Conservation (phyloP, 768 basidiomycete species). For the Leucocoprinus leucothites region DNA sequence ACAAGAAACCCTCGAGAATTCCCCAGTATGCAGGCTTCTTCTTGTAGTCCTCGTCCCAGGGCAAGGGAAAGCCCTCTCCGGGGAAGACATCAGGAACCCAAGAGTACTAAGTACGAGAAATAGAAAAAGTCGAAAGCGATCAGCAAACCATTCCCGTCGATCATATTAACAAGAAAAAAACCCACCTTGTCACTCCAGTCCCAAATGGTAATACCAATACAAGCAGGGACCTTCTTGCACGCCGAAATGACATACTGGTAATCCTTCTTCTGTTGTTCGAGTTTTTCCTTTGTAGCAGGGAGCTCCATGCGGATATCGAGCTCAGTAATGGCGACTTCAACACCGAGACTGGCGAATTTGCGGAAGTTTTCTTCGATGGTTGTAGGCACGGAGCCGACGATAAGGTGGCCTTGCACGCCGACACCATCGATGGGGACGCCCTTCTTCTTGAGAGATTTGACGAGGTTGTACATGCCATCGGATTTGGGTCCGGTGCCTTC, state of each 20-base stretch:
- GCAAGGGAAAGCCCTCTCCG: slow-evolving; percentile 21
- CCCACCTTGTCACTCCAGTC: slow-evolving; percentile 40
- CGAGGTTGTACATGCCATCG: slow-evolving; percentile 51
- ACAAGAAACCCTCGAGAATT: neutral
- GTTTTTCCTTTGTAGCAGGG: slow-evolving; percentile 42
- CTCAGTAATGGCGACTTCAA: slow-evolving; percentile 66
- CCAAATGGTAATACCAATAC: slow-evolving; percentile 43
- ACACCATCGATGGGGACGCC: slow-evolving; percentile 55
- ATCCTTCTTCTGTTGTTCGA: slow-evolving; percentile 54
- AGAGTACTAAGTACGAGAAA: slow-evolving; percentile 25
- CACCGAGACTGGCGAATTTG: slow-evolving; percentile 51
- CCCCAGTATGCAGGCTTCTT: neutral
- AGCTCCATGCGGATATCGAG: slow-evolving; percentile 58
- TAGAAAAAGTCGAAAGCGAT: neutral
- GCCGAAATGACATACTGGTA: slow-evolving; percentile 51
- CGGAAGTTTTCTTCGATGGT: slow-evolving; percentile 44
- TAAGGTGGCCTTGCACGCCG: slow-evolving; percentile 56
- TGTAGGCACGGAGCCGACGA: slow-evolving; percentile 51
- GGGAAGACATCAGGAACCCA: slow-evolving; percentile 36
- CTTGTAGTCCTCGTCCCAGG: neutral
- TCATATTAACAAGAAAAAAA: neutral
- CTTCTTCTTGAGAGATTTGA: slow-evolving; percentile 37
- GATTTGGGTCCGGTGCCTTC: slow-evolving; percentile 48
- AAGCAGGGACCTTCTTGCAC: slow-evolving; percentile 40
- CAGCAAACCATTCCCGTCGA: neutral